Conservation (phyloP, 768 basidiomycete genomes). For the Exidia glandulosa region DNA sequence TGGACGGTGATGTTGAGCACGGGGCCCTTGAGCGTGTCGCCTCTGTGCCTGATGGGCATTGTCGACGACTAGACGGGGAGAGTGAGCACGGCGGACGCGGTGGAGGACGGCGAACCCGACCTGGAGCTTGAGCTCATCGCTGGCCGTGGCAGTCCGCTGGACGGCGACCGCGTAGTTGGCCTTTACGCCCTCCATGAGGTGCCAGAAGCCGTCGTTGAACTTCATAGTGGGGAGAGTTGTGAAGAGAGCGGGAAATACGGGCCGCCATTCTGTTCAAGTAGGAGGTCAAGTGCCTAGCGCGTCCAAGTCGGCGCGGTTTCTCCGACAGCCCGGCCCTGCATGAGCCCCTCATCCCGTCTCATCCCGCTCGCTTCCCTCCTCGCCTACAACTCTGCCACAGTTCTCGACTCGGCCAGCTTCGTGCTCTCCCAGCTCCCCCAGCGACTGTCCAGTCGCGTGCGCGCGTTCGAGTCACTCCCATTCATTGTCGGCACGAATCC, state of each 20-base stretch:
- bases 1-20: slow-evolving; percentile 17
- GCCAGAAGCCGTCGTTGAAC: slow-evolving; percentile 68
- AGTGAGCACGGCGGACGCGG: slow-evolving; percentile 1
- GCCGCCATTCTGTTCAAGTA: too few relatives aligned
- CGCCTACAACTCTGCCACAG: slow-evolving; percentile 16
- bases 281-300: not conserved
- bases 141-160: slow-evolving; percentile 33
- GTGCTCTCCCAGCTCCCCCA: slow-evolving; percentile 68
- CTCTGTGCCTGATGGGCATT: slow-evolving; percentile 16
- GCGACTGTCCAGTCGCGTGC: slow-evolving; percentile 62
- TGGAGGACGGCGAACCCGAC: slow-evolving; percentile 48
- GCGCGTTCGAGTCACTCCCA: slow-evolving; percentile 63
- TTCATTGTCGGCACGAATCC: slow-evolving; percentile 88
- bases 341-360: too few relatives aligned
- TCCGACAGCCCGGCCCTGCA: not conserved
- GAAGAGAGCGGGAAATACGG: not conserved
- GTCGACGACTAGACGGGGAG: not conserved
- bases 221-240: slow-evolving; percentile 46
- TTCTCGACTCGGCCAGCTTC: slow-evolving; percentile 64
- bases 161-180: slow-evolving; percentile 53
- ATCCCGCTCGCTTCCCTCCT: not conserved
- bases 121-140: slow-evolving; percentile 41
- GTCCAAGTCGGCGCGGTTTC: not conserved
- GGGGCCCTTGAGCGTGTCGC: slow-evolving; percentile 21
- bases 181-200: slow-evolving; percentile 50